Evolutionary conservation across 768 basidiomycete species (phyloP).

Genomic region (Kwoniella bestiolae): DNA sequence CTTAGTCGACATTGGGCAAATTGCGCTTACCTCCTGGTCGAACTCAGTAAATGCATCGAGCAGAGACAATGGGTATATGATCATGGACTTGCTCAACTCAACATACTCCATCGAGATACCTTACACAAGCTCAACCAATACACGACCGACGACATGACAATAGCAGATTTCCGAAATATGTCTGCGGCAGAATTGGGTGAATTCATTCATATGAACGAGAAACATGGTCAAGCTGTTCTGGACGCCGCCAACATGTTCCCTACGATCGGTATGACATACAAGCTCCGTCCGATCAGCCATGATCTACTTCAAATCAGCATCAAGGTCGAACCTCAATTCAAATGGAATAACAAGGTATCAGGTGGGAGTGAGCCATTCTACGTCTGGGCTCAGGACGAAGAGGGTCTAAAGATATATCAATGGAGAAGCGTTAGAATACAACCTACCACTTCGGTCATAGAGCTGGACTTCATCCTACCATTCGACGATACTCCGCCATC

Average conservation of each 20-base stretch:
- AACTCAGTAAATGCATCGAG: slow-evolving; percentile 90
- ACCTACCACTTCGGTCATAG: slow-evolving; percentile 65
- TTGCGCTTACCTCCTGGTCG: slow-evolving; percentile 76
- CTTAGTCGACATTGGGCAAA: slow-evolving; percentile 90
- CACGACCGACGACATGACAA: slow-evolving; percentile 73
- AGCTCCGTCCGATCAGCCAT: slow-evolving; percentile 77
- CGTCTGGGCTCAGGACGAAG: slow-evolving; percentile 91
- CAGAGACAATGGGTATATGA: slow-evolving; percentile 93
- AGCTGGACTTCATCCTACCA: slow-evolving; percentile 79
- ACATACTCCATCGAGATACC: slow-evolving; percentile 74
- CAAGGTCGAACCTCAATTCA: slow-evolving; percentile 69
- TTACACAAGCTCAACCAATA: slow-evolving; percentile 76
- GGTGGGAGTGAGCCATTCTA: slow-evolving; percentile 84
- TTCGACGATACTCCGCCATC: slow-evolving; percentile 67
- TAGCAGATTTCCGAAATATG: slow-evolving; percentile 71
- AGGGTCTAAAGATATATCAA: slow-evolving; percentile 81
- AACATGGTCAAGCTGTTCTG: slow-evolving; percentile 77
- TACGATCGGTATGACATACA: slow-evolving; percentile 67
- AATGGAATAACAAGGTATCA: slow-evolving; percentile 78
- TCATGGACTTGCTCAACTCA: slow-evolving; percentile 79
- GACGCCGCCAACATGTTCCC: slow-evolving; percentile 86
- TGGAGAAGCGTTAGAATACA: slow-evolving; percentile 74
- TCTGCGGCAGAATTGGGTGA: slow-evolving; percentile 73
- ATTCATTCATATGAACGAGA: slow-evolving; percentile 81
- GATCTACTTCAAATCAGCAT: slow-evolving; percentile 80